Base-by-base conservation (phyloP, 495 filamentous ascomycete genomes). In the Penicillium pulvis region DNA sequence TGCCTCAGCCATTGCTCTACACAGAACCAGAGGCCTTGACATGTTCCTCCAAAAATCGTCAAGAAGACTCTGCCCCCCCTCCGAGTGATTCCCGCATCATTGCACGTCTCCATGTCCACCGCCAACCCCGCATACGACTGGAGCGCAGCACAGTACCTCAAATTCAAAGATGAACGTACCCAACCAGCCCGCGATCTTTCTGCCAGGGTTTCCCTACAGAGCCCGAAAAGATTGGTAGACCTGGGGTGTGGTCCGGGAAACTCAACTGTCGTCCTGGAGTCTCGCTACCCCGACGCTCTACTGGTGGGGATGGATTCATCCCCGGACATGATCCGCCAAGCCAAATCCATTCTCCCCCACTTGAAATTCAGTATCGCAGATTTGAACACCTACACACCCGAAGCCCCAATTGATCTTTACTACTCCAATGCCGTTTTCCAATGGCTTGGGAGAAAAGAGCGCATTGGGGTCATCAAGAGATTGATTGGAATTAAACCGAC, bases 341-440 rank as follows among this genome's bases (percentile, higher is more conserved):
- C 83, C 1, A 66, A 69, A 20, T 16, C 50, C 5, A 65, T 69
- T 6, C 63, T 77, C 9, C 74, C 64, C 16, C 51, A 69, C 12
- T 28, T 65, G 4, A 53, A 73, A 0, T 83, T 81, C 52, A 31
- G 57, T 7, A 63, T 75, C 1, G 75, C 61, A 16, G 75, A 81
- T 51, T 41, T 85, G 16, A 50, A 26, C 1, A 67, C 71, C 0
- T 84, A 79, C 57, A 20, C 49, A 0, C 75, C 81, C 2, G 41
- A 60, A 6, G 46, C 51, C 7, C 36, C 62, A 0, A 71, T 75
- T 1, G 77, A 80, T 44, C 67, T 85, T 1, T 76, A 81, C 60
- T 84, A 81, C 62, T 75, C 75, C 39, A 85, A 83, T 63, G 81
- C 82, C 10, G 79, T 81, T 3, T 76, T 83, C 53, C 83, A 85